Base-by-base conservation (phyloP, 768 basidiomycete species). In the Trametes coccinea region DNA sequence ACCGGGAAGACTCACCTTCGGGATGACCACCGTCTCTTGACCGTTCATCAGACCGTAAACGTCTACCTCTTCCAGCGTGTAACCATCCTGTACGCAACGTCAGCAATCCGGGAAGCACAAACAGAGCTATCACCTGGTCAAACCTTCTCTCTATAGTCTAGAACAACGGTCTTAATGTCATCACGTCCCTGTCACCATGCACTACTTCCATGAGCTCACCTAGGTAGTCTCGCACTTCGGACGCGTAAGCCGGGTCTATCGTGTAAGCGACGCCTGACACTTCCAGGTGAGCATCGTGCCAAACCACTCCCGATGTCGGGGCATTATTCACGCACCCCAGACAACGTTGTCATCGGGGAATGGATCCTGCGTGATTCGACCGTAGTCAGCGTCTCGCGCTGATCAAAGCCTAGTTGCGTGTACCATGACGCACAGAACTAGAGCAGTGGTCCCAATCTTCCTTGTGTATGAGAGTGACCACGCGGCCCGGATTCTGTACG, bases 391-490 rank as follows among this genome's bases (percentile, higher is more conserved):
- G 22, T 10, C 49, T 60, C 10, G 56, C 40, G 3, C 69, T 48
- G n/a, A 4, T 13, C 5, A n/a, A 7, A 11, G 27, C 43, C 27
- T 11, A 49, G 17, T 4, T 22, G 8, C n/a, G 5, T 47, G 7
- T 4, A 47, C 3, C 29, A 0, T 13, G 5, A 69, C 84, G 61
- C 64, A 91, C 92, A 16, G 84, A 82, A n/a, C 69, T 77, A 5
- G 89, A 89, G 69, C 91, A 87, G 11, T 74, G 71, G 39, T 88
- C 87, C 95, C 95, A 98, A 47, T 96, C 92, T 70, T 88, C 85
- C 60, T 92, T 90, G 66, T 91, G 89, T 8, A 97, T 80, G 2
- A 98, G 79, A 0, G 95, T 98, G 0, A 96, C 95, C 1, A 96
- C 95, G 45, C 93, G 77, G 2, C 95, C 95, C 2, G 94, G 94